Evolutionary conservation across 192 early-diverging fungal genomes (phyloP), one percentile per base, ranked within the genome.

Genomic region (Allomyces macrogynus): DNA sequence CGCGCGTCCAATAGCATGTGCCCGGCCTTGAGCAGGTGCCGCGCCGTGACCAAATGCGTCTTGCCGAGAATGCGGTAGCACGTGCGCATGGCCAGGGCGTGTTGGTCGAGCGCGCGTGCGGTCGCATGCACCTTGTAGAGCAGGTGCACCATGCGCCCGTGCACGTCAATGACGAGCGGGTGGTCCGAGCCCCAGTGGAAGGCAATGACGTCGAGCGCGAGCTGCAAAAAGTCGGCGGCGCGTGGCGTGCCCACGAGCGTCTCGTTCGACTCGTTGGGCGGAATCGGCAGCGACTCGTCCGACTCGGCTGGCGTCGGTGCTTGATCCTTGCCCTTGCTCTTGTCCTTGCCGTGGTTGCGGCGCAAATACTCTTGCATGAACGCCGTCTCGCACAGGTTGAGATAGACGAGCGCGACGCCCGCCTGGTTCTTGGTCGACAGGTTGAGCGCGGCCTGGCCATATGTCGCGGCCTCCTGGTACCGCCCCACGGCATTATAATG

Each of bases 391-490:
- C 32, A 40, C 32, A 40, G 32, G 32, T 40, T 40, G 32, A 40
- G 32, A 7, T 40, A 40, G 32, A 40, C 32, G 32, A 40, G 32
- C 49, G 49, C 49, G 49, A 14, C 49, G 16, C 49, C 16, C 16
- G 16, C 49, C 49, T 57, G 12, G 12, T 14, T 57, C 49, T 14
- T n/a, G 49, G 49, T 2, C 49, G 16, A 57, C 49, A 57, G 16
- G 12, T 57, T 14, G 25, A 75, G 23, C 1, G 78, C 74, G 1
- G 78, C 73, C 44, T 72, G 65, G 22, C 73, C 80, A 65, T 81
- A 80, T 61, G 76, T 63, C 61, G 70, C 18, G 12, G 80, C 78
- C 62, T 81, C 80, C 42, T 80, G 76, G 43, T 64, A 75, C 42
- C 76, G 42, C 7, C 67, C 66, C 0, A 73, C 72, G 42, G 71